phyloP scores from a whole-genome alignment of 2,329 filamentous ascomycete species.

The Ceratocystis lukuohia region DNA sequence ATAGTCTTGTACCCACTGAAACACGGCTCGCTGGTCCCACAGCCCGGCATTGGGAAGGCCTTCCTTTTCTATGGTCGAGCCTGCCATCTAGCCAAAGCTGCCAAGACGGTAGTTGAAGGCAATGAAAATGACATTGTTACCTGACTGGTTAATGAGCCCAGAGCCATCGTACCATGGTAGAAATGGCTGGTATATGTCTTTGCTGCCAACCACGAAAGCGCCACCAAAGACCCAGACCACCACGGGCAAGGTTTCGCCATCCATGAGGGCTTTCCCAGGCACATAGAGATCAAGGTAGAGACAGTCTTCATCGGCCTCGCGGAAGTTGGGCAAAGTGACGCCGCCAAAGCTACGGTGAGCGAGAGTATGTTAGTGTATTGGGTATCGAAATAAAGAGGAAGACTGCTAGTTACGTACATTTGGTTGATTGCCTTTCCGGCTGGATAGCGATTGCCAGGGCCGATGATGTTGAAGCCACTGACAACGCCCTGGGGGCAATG shows the following conservation, averaged over 20 bases:
- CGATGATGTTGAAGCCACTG: slow-evolving; percentile 25
- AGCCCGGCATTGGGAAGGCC: slow-evolving; percentile 33
- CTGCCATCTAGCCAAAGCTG: slow-evolving; percentile 36
- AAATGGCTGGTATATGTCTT: slow-evolving; percentile 27
- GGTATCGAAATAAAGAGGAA: neutral
- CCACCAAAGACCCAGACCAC: slow-evolving; percentile 36
- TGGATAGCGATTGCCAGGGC: slow-evolving; percentile 26
- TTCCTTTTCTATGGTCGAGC: slow-evolving; percentile 31
- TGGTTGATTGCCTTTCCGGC: slow-evolving; percentile 27
- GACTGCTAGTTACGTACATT: slow-evolving; percentile 21
- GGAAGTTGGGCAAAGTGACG: slow-evolving; percentile 26
- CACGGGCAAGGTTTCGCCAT: slow-evolving; percentile 30
- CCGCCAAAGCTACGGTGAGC: slow-evolving; percentile 24
- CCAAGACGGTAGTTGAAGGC: slow-evolving; percentile 37
- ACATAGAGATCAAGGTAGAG: slow-evolving; percentile 38
- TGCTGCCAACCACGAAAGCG: slow-evolving; percentile 32
- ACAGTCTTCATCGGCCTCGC: slow-evolving; percentile 32
- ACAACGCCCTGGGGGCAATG: slow-evolving; percentile 21
- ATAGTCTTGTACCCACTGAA: slow-evolving; percentile 37
- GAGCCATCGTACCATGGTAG: slow-evolving; percentile 30
- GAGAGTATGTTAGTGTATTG: neutral
- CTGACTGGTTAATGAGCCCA: slow-evolving; percentile 27
- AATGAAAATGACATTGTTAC: slow-evolving; percentile 33
- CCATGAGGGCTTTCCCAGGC: slow-evolving; percentile 30
- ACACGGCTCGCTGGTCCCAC: slow-evolving; percentile 32